These are phyloP conservation scores for Geotrichum ghanense DNA, from an alignment of 805 yeast species.

Conservation along the genomic window DNA sequence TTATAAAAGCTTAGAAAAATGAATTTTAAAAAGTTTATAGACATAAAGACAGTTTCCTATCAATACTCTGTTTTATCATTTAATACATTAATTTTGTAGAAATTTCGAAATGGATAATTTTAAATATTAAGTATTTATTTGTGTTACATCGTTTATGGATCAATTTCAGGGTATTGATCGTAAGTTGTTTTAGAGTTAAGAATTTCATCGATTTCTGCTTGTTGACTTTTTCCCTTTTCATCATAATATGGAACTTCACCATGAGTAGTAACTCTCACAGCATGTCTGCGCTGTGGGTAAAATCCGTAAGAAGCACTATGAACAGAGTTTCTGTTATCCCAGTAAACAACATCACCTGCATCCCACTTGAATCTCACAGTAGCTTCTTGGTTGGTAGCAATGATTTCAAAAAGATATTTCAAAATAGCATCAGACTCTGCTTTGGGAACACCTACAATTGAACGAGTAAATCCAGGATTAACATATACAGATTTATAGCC, in stretches of 20 bases:
- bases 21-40: no score
- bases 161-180: no score
- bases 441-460: constrained; percentile 52
- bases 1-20: no score
- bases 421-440: constrained; percentile 44
- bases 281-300: constrained; percentile 58
- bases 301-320: constrained; percentile 67
- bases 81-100: no score
- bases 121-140: no score
- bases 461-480: constrained; percentile 46
- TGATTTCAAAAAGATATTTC: constrained; percentile 40
- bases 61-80: no score
- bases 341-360: constrained; percentile 54
- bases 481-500: constrained; percentile 45
- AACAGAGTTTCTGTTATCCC: constrained; percentile 66
- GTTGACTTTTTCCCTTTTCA: no score
- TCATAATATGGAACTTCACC: constrained; percentile 40
- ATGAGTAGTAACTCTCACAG: constrained; percentile 66
- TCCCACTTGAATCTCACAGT: constrained; percentile 67
- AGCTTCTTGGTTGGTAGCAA: constrained; percentile 44
- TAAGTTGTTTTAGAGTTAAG: background rate
- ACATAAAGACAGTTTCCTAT: no score
- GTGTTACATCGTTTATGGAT: no score
- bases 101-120: no score
- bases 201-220: no score